Evolutionary conservation across 108 stramenopile species (phyloP).

Genomic region (Cyclotella distinguenda): DNA sequence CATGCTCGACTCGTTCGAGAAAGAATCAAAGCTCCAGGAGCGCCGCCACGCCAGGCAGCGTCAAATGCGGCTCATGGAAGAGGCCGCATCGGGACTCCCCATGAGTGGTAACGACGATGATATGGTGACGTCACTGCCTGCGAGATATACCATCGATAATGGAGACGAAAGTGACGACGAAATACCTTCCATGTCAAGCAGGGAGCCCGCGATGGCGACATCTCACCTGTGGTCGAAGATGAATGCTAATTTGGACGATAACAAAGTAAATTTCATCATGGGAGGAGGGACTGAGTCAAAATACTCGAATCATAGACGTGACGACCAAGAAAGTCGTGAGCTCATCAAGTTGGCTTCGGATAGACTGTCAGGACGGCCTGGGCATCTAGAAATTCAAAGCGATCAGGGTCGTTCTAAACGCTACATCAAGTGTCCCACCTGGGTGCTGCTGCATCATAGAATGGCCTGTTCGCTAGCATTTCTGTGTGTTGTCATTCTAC

Average conservation of each 20-base stretch:
- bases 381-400: neutral
- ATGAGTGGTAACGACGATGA: neutral
- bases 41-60: conserved; percentile 32
- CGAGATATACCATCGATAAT: conserved; percentile 23
- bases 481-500: neutral
- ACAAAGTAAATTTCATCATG: conserved; percentile 21
- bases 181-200: neutral
- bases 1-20: conserved; percentile 48
- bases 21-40: conserved; percentile 35
- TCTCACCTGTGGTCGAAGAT: neutral
- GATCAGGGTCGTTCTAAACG: neutral
- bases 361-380: neutral
- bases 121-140: neutral
- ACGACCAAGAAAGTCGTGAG: conserved; percentile 15
- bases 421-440: neutral
- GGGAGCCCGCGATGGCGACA: neutral
- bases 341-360: conserved; percentile 15
- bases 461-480: neutral
- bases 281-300: no score
- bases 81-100: conserved; percentile 40
- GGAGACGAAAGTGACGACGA: conserved; percentile 13
- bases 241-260: conserved; percentile 1
- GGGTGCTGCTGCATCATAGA: neutral
- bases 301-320: no score
- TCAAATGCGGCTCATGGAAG: conserved; percentile 48